Evolutionary conservation across 768 basidiomycete species (phyloP), one percentile per base, ranked within the genome.

Genomic region (Podaxis sp.): DNA sequence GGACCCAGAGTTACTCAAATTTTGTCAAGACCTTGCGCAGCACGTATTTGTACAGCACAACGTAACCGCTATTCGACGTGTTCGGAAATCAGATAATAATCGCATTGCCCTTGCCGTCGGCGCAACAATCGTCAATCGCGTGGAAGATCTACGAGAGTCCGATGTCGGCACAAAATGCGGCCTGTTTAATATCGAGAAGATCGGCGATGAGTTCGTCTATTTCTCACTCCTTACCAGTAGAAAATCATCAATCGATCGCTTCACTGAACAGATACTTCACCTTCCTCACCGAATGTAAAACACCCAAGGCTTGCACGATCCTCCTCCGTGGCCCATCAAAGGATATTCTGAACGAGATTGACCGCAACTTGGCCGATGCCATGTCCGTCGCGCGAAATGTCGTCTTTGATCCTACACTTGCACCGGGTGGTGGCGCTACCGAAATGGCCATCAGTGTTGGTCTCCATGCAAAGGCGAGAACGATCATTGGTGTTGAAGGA

Each of bases 21-120:
- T 33, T 33, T 2, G 33, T 9, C 33, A 33, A 95, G 96, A 99
- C 70, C 87, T 93, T 54, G 96, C 97, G 0, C 97, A 99, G 69
- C 90, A 96, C 68, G 84, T 95, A 71, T 85, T 99, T 63, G 84
- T 87, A 69, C 92, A 92, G 70, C 83, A 91, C 67, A 90, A 94
- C 70, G 86, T 99, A 63, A 91, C 95, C n/a, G 92, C 93, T 33
- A 83, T 99, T 64, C 92, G 97, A 46, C 90, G 97, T n/a, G 95
- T 99, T 9, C 90, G 97, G 72, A 99, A 99, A 76, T 95, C 95
- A 2, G 97, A 99, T 75, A 98, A 99, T 81, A 99, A 99, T 77
- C 92, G 97, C 51, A 93, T 99, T 66, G 97, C 97, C 0, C 89
- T 97, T 26, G 96, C 95, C 0, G 89, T 93, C 42, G 95, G 95